phyloP scores from a whole-genome alignment of 345 rosid species.

The Melaleuca quinquenervia region DNA sequence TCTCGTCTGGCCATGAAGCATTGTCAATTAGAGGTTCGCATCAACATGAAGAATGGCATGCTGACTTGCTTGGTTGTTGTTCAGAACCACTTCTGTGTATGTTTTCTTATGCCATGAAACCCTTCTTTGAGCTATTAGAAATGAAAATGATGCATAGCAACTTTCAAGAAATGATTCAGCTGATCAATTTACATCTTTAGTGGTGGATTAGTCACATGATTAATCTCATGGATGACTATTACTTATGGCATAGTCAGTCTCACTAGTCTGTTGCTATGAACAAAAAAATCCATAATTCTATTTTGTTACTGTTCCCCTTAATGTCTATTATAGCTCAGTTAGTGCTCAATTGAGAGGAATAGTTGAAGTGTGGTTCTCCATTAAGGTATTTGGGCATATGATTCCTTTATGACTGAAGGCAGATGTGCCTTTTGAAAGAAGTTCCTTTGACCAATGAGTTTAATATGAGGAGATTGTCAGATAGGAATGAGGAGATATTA shows the following conservation, averaged over 20 bases:
- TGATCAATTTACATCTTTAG: not conserved
- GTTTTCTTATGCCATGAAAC: slow-evolving; percentile 6
- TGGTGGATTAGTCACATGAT: not conserved
- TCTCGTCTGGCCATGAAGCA: slow-evolving; percentile 60
- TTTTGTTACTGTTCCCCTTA: not conserved
- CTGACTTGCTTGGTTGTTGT: slow-evolving; percentile 86
- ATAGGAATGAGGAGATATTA: not conserved
- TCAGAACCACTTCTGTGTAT: slow-evolving; percentile 76
- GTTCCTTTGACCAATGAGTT: not conserved
- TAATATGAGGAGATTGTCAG: not conserved
- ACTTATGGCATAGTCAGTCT: not conserved
- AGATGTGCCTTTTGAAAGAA: not conserved
- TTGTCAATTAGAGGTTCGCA: slow-evolving; percentile 45
- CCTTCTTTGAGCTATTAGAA: not conserved
- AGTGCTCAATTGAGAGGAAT: not conserved
- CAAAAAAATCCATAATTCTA: not conserved
- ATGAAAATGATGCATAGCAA: not conserved
- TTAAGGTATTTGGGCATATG: not conserved
- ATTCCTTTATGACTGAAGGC: not conserved
- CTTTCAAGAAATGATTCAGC: not conserved
- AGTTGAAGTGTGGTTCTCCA: not conserved
- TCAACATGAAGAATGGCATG: slow-evolving; percentile 61
- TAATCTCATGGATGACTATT: not conserved
- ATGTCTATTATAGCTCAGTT: not conserved
- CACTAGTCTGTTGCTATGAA: not conserved